Conservation (phyloP, 768 basidiomycete genomes). For the Mycena epipterygia region DNA sequence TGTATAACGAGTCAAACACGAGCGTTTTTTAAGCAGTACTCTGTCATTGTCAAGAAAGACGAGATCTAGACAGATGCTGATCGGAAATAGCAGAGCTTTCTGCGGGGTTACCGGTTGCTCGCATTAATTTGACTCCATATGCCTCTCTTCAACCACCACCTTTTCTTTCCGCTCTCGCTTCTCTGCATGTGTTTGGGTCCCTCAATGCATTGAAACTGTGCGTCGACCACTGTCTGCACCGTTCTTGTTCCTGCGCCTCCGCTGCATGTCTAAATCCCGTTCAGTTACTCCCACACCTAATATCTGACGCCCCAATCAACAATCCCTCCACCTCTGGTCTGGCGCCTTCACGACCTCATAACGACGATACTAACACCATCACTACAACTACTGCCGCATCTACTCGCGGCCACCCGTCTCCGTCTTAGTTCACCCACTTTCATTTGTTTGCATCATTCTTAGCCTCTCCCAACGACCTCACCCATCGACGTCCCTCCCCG, state of each 20-base stretch:
- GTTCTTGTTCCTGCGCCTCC: conserved; percentile 38
- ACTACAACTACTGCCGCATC: conserved; percentile 32
- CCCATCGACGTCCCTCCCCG: conserved; percentile 40
- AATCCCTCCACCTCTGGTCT: conserved; percentile 47
- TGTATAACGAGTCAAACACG: too few relatives aligned
- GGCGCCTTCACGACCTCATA: conserved; percentile 59
- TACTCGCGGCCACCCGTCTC: conserved; percentile 41
- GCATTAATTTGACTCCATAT: conserved; percentile 28
- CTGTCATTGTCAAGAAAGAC: too few relatives aligned
- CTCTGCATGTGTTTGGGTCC: conserved; percentile 29
- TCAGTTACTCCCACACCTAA: conserved; percentile 61
- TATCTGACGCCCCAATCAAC: conserved; percentile 53
- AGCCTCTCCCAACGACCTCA: conserved; percentile 40
- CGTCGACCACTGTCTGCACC: conserved; percentile 35
- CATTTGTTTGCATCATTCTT: conserved; percentile 46
- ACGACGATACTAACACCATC: conserved; percentile 53
- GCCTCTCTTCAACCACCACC: conserved; percentile 15
- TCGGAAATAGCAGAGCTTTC: too few relatives aligned
- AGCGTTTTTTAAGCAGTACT: too few relatives aligned
- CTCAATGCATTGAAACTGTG: conserved; percentile 36
- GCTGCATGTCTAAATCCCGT: conserved; percentile 66
- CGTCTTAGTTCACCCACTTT: conserved; percentile 41
- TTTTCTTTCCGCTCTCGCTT: conserved; percentile 14
- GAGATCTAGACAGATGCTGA: too few relatives aligned
- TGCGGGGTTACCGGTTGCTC: conserved; percentile 31